phyloP scores from a whole-genome alignment of 2,329 filamentous ascomycete genomes.

The Fusarium sp. region DNA sequence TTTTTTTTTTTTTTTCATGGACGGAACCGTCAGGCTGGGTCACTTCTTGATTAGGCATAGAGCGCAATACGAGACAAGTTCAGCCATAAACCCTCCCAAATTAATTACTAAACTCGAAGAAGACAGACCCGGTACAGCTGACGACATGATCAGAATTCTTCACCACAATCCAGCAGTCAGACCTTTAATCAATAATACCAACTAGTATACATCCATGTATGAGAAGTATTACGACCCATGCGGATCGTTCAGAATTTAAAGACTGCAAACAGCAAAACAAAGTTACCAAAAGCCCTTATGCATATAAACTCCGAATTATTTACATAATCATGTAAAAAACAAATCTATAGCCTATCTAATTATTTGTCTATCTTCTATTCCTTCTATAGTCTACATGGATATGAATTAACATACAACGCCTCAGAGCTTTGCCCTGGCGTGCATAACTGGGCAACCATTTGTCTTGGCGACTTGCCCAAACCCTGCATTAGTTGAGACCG shows the following conservation, averaged over 20 bases:
- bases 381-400: background rate
- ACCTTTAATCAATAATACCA: background rate
- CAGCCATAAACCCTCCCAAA: background rate
- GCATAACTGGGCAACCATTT: slow-evolving; percentile 3
- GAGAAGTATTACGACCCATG: background rate
- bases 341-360: background rate
- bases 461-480: background rate
- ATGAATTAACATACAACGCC: background rate
- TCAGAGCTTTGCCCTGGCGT: background rate
- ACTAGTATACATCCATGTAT: background rate
- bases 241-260: background rate
- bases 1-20: background rate
- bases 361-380: background rate
- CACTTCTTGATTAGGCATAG: background rate
- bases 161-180: background rate
- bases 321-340: background rate
- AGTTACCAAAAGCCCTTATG: background rate
- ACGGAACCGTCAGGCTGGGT: background rate
- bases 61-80: background rate
- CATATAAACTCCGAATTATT: too few relatives aligned
- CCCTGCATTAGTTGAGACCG: background rate
- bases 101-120: background rate
- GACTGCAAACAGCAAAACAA: background rate
- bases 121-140: background rate
- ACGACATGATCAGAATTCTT: background rate